Conservation (phyloP, 202 grass and related monocot species). For the Setaria viridis region DNA sequence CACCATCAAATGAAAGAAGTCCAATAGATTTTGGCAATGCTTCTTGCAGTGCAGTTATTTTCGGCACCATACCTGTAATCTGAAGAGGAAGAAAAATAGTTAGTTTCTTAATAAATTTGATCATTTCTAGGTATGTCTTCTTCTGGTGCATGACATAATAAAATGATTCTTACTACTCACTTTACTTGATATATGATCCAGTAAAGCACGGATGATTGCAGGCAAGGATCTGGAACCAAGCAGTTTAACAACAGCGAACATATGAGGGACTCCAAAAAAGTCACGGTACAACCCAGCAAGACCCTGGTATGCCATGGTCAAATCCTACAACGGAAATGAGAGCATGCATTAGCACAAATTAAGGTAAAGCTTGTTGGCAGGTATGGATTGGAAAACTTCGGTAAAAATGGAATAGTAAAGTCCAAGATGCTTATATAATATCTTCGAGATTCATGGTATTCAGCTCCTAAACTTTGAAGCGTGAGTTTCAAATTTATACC, state of each 20-base stretch:
- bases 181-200: constrained; percentile 99
- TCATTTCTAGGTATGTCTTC: constrained; percentile 3
- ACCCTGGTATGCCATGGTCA: constrained; percentile 86
- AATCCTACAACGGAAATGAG: constrained; percentile 71
- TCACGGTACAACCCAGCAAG: constrained; percentile 81
- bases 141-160: constrained; percentile 37
- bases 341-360: constrained; percentile 23
- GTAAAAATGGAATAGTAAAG: constrained; percentile 34
- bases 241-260: constrained; percentile 96
- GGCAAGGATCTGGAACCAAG: constrained; percentile 97
- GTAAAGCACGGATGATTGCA: constrained; percentile 89
- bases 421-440: constrained; percentile 26
- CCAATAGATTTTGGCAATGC: constrained; percentile 90
- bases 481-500: neutral
- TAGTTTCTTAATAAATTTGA: constrained; percentile 35
- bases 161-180: constrained; percentile 50
- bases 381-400: constrained; percentile 26
- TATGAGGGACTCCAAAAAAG: constrained; percentile 98
- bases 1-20: constrained; percentile 97
- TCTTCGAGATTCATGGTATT: neutral
- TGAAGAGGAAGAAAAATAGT: constrained; percentile 51
- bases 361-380: constrained; percentile 20
- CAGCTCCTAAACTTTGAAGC: constrained; percentile 14
- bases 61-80: constrained; percentile 90
- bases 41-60: constrained; percentile 90